Conservation (phyloP, 129 eudicot species). For the Flaveria robusta region DNA sequence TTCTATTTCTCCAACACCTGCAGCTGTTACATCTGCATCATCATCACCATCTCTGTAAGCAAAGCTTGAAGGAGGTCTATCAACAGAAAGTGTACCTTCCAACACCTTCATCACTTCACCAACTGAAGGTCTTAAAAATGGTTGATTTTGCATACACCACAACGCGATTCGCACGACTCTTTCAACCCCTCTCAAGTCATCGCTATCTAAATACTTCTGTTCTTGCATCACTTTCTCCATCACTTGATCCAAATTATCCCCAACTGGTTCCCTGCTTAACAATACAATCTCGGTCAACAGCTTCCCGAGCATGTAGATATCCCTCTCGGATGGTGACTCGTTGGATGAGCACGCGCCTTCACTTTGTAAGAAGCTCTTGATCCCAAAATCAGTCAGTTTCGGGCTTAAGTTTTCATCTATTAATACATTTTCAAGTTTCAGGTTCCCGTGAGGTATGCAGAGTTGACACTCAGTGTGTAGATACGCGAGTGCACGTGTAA, state of each 20-base stretch:
- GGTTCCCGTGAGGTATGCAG: slow-evolving; percentile 68
- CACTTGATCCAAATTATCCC: slow-evolving; percentile 40
- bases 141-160: slow-evolving; percentile 84
- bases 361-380: slow-evolving; percentile 35
- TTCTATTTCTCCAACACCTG: slow-evolving; percentile 42
- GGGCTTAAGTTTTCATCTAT: slow-evolving; percentile 61
- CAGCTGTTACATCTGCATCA: slow-evolving; percentile 28
- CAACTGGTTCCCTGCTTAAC: slow-evolving; percentile 39
- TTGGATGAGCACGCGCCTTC: slow-evolving; percentile 44
- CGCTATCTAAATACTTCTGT: slow-evolving; percentile 33
- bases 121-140: slow-evolving; percentile 69
- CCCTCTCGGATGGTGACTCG: slow-evolving; percentile 61
- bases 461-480: slow-evolving; percentile 67
- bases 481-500: slow-evolving; percentile 64
- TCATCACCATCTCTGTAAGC: slow-evolving; percentile 25
- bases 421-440: slow-evolving; percentile 68
- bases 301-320: slow-evolving; percentile 64
- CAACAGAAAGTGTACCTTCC: slow-evolving; percentile 82
- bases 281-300: slow-evolving; percentile 60
- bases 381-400: slow-evolving; percentile 69
- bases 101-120: slow-evolving; percentile 79
- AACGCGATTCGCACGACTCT: slow-evolving; percentile 63
- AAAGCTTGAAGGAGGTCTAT: slow-evolving; percentile 68
- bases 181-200: slow-evolving; percentile 53
- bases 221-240: slow-evolving; percentile 40